Conservation (phyloP, 805 yeast species). For the Metschnikowia matae region DNA sequence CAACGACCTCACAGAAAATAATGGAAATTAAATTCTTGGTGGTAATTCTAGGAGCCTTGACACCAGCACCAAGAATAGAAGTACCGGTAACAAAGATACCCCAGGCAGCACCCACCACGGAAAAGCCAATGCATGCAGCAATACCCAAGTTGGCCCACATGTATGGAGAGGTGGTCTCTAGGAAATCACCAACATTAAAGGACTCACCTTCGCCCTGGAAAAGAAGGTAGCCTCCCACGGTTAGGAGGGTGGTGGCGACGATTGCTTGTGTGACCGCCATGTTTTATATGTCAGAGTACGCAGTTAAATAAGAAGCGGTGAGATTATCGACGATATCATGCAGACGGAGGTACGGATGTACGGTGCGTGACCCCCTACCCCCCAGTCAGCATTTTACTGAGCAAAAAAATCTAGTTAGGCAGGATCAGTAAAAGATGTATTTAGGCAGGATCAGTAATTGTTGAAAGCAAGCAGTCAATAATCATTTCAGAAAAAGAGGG, state of each 20-base stretch:
- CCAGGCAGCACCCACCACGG: conserved; percentile 99
- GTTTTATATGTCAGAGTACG: background rate
- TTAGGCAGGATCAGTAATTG: background rate
- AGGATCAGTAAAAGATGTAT: too few species aligned
- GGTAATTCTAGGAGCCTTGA: conserved; percentile 93
- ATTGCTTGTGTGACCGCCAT: conserved; percentile 24
- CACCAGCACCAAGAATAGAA: conserved; percentile 96
- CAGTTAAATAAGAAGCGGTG: background rate
- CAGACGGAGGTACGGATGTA: conserved; percentile 12
- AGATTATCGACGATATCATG: conserved; percentile 11
- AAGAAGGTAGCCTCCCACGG: conserved; percentile 56
- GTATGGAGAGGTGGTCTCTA: conserved; percentile 84
- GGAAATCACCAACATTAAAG: conserved; percentile 86
- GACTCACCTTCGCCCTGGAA: conserved; percentile 91
- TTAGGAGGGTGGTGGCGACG: conserved; percentile 29
- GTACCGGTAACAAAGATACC: conserved; percentile 96
- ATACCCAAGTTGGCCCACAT: conserved; percentile 96
- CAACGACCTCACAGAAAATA: conserved; percentile 98
- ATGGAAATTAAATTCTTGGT: conserved; percentile 94
- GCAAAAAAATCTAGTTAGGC: background rate
- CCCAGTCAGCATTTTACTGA: background rate
- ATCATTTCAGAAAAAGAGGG: too few species aligned
- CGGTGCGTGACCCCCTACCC: background rate
- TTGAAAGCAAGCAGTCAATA: too few species aligned
- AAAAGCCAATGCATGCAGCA: conserved; percentile 83